Conservation (phyloP, 1,284 basidiomycete species). For the Golubevia pallescens region DNA sequence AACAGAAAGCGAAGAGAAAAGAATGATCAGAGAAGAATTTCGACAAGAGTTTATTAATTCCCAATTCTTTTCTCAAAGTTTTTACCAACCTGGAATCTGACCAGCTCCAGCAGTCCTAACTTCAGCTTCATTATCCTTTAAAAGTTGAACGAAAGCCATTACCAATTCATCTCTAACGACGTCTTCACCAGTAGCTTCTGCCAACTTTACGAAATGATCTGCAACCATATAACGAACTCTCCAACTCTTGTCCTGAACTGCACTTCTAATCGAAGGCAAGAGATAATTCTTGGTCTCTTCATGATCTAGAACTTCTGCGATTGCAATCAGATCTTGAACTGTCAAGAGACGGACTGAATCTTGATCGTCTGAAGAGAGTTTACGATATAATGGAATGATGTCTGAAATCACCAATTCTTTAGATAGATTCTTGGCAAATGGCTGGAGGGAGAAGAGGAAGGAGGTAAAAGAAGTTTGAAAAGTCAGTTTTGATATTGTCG, state of each 20-base stretch:
- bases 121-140: slow-evolving; percentile 99
- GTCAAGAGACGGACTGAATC: slow-evolving; percentile 96
- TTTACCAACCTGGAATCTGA: slow-evolving; percentile 83
- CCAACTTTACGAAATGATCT: slow-evolving; percentile 95
- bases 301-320: slow-evolving; percentile 82
- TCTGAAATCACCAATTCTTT: slow-evolving; percentile 72
- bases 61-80: no score
- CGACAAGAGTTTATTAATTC: neutral
- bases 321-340: slow-evolving; percentile 92
- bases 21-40: neutral
- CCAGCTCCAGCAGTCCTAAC: slow-evolving; percentile 94
- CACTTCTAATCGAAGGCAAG: slow-evolving; percentile 77
- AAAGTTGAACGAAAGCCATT: slow-evolving; percentile 86
- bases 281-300: slow-evolving; percentile 90
- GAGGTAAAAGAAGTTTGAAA: neutral
- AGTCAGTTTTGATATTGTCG: no score
- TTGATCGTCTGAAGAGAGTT: slow-evolving; percentile 94
- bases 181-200: slow-evolving; percentile 86
- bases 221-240: slow-evolving; percentile 99
- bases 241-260: slow-evolving; percentile 96
- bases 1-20: neutral
- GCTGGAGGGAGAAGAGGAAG: slow-evolving; percentile 11
- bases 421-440: slow-evolving; percentile 59
- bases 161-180: slow-evolving; percentile 94
- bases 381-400: slow-evolving; percentile 89